phyloP scores from a whole-genome alignment of 805 yeast species.

The Dipodascopsis uninucleata region DNA sequence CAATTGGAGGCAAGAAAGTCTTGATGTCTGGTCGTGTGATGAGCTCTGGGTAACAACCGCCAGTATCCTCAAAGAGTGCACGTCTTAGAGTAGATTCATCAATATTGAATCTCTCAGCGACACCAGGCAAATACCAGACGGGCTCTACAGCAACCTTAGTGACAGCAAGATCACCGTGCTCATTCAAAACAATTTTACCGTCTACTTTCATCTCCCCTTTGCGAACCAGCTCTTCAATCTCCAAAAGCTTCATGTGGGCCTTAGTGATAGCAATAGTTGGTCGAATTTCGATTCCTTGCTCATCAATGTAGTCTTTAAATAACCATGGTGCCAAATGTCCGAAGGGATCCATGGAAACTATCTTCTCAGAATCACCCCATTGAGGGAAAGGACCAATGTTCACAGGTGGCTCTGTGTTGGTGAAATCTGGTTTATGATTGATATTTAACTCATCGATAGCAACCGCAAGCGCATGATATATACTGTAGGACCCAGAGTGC shows the following conservation, averaged over 20 bases:
- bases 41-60: conserved; percentile 68
- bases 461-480: conserved; percentile 63
- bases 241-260: conserved; percentile 59
- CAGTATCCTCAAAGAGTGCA: conserved; percentile 63
- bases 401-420: conserved; percentile 62
- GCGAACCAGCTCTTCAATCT: conserved; percentile 54
- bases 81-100: conserved; percentile 54
- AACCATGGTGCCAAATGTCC: conserved; percentile 66
- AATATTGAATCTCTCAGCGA: conserved; percentile 59
- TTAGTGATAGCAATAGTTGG: conserved; percentile 67
- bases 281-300: conserved; percentile 48
- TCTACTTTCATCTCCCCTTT: conserved; percentile 54
- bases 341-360: conserved; percentile 63
- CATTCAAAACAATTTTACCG: conserved; percentile 57
- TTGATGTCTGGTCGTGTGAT: conserved; percentile 65
- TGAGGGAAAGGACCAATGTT: conserved; percentile 51
- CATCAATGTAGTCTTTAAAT: conserved; percentile 44
- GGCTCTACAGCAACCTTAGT: conserved; percentile 68
- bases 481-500: conserved; percentile 59
- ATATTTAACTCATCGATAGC: conserved; percentile 56
- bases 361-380: conserved; percentile 55
- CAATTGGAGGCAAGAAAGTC: conserved; percentile 65
- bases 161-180: conserved; percentile 57
- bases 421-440: conserved; percentile 54
- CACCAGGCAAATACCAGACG: conserved; percentile 68